A percentile compares a stretch with the other conserved stretches of the same genome.
Conservation (phyloP, 805 yeast species). For the Ogataea degrootiae region DNA sequence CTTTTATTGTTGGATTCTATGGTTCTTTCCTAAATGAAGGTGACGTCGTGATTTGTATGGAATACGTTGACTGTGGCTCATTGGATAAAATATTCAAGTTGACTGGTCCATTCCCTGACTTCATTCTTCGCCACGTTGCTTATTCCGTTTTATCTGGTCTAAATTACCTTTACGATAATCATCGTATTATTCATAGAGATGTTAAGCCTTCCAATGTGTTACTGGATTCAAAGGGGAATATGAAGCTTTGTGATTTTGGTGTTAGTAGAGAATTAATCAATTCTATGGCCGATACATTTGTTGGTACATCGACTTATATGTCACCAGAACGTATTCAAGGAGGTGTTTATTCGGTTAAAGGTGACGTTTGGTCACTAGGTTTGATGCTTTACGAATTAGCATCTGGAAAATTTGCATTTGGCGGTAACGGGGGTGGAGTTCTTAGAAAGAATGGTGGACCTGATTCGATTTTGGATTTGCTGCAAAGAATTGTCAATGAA, state of each 20-base stretch:
- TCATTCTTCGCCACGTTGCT: conserved; percentile 68
- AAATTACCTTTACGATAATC: conserved; percentile 73
- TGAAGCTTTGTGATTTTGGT: conserved; percentile 95
- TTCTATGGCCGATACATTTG: conserved; percentile 95
- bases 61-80: conserved; percentile 92
- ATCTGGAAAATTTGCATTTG: conserved; percentile 77
- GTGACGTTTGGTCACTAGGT: conserved; percentile 97
- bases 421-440: conserved; percentile 37
- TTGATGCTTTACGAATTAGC: conserved; percentile 85
- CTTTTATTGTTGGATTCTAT: conserved; percentile 81
- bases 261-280: conserved; percentile 88
- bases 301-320: conserved; percentile 97
- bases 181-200: conserved; percentile 90
- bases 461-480: conserved; percentile 81
- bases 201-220: conserved; percentile 94
- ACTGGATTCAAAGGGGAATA: conserved; percentile 78
- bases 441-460: conserved; percentile 39
- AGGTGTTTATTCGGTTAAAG: conserved; percentile 85
- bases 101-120: conserved; percentile 62
- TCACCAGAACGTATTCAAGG: conserved; percentile 98
- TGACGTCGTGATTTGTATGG: conserved; percentile 89
- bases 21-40: conserved; percentile 78
- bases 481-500: conserved; percentile 92
- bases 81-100: conserved; percentile 68
- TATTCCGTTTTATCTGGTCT: conserved; percentile 76